A percentile compares a stretch with the other conserved stretches of the same genome.
Conservation (phyloP, 1,284 basidiomycete species). For the Ustilago xerochloae region DNA sequence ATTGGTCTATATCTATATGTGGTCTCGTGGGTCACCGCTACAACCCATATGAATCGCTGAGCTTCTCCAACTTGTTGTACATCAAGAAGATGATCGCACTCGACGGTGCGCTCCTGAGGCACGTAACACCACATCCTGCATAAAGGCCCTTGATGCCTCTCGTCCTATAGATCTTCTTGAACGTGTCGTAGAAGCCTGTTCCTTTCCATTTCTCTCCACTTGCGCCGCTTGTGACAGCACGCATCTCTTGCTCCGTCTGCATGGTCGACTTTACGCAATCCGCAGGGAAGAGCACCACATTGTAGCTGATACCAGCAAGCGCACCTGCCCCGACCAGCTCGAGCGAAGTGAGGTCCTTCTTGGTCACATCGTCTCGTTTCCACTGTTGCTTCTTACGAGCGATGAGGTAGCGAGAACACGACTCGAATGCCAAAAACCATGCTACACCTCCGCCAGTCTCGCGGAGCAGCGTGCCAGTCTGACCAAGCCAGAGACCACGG, state of each 20-base stretch:
- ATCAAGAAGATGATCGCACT: slow-evolving; percentile 59
- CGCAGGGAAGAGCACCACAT: slow-evolving; percentile 73
- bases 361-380: slow-evolving; percentile 62
- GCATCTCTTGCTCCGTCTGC: slow-evolving; percentile 90
- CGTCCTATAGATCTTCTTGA: slow-evolving; percentile 78
- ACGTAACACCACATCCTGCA: slow-evolving; percentile 91
- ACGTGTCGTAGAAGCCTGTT: slow-evolving; percentile 78
- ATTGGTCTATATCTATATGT: neutral
- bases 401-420: slow-evolving; percentile 51
- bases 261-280: slow-evolving; percentile 95
- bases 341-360: slow-evolving; percentile 75
- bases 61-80: slow-evolving; percentile 63
- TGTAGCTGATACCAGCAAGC: slow-evolving; percentile 86
- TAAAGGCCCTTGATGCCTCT: slow-evolving; percentile 88
- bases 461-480: slow-evolving; percentile 80
- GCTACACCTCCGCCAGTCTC: slow-evolving; percentile 87
- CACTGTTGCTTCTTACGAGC: slow-evolving; percentile 49
- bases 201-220: slow-evolving; percentile 69
- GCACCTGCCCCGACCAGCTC: slow-evolving; percentile 88
- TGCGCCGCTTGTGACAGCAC: slow-evolving; percentile 51
- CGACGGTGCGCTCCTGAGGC: slow-evolving; percentile 81
- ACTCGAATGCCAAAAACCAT: slow-evolving; percentile 88
- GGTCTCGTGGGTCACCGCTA: too few species aligned
- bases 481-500: slow-evolving; percentile 85
- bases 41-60: slow-evolving; percentile 50